Conservation (phyloP, 1,284 basidiomycete genomes). For the Amylostereum areolatum region DNA sequence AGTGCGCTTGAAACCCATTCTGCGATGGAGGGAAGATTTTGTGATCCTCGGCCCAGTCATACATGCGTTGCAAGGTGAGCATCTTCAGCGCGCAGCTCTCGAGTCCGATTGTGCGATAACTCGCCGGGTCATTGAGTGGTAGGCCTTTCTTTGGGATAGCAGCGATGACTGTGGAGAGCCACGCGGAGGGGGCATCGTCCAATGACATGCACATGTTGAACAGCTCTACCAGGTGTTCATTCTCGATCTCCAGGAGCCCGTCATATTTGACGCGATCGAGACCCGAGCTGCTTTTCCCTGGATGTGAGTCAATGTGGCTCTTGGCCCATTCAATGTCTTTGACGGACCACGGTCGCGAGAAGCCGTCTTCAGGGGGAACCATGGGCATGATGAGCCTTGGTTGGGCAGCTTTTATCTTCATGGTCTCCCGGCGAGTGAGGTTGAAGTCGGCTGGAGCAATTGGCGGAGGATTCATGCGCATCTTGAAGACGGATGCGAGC, state of each 20-base stretch:
- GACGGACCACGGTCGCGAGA: no score
- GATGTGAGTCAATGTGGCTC: no score
- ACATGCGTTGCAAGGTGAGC: conserved; percentile 17
- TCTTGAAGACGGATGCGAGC: no score
- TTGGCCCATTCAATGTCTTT: no score
- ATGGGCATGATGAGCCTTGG: no score
- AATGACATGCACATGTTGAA: conserved; percentile 14
- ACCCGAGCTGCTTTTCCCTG: no score
- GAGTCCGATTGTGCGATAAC: conserved; percentile 24
- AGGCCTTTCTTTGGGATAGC: conserved; percentile 20
- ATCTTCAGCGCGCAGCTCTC: conserved; percentile 27
- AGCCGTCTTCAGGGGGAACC: no score
- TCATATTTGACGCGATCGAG: background rate
- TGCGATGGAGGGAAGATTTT: conserved; percentile 16
- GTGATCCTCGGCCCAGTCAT: conserved; percentile 12
- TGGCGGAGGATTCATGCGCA: no score
- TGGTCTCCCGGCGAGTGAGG: no score
- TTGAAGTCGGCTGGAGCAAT: no score
- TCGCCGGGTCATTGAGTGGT: conserved; percentile 13
- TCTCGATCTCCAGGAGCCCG: background rate
- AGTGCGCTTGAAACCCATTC: conserved; percentile 18
- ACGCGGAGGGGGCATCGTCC: conserved; percentile 12
- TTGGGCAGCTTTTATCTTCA: no score
- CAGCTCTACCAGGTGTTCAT: background rate
- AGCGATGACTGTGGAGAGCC: conserved; percentile 18